Evolutionary conservation across 257 asterid genomes (phyloP).

Genomic region (Lavandula angustifolia): DNA sequence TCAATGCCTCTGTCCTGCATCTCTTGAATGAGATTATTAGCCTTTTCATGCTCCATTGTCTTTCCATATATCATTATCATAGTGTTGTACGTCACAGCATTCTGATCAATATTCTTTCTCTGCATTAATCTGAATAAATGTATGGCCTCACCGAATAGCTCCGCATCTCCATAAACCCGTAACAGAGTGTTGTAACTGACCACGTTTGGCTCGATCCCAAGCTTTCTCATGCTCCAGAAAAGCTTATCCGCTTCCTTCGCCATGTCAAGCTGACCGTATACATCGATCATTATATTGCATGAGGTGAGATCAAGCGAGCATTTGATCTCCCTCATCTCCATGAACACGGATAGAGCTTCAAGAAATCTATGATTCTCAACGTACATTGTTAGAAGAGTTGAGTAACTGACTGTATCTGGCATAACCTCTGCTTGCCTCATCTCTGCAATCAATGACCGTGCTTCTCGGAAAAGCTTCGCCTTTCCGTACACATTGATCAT

Average conservation of each 20-base stretch:
- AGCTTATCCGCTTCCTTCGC: conserved; percentile 90
- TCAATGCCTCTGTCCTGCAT: conserved; percentile 79
- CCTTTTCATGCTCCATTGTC: conserved; percentile 92
- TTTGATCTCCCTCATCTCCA: conserved; percentile 72
- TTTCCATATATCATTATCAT: conserved; percentile 92
- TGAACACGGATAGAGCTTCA: conserved; percentile 77
- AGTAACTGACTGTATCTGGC: conserved; percentile 86
- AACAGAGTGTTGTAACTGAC: conserved; percentile 86
- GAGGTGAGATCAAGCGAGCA: conserved; percentile 75
- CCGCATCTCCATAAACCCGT: conserved; percentile 90
- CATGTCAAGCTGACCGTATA: conserved; percentile 93
- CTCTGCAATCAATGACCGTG: conserved; percentile 58
- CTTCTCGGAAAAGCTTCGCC: conserved; percentile 90
- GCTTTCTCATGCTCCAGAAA: conserved; percentile 90
- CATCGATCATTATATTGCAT: conserved; percentile 94
- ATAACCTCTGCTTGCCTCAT: conserved; percentile 64
- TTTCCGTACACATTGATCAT: conserved; percentile 96
- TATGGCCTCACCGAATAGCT: conserved; percentile 93
- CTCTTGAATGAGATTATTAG: conserved; percentile 84
- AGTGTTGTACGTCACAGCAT: conserved; percentile 90
- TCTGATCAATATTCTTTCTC: conserved; percentile 79
- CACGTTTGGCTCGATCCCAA: conserved; percentile 85
- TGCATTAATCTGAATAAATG: conserved; percentile 95
- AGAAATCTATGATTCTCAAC: conserved; percentile 73
- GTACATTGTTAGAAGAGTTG: conserved; percentile 70